Evolutionary conservation across 1,284 basidiomycete genomes (phyloP), one percentile per base, ranked within the genome.

Genomic region (Rugosomyces carneus): DNA sequence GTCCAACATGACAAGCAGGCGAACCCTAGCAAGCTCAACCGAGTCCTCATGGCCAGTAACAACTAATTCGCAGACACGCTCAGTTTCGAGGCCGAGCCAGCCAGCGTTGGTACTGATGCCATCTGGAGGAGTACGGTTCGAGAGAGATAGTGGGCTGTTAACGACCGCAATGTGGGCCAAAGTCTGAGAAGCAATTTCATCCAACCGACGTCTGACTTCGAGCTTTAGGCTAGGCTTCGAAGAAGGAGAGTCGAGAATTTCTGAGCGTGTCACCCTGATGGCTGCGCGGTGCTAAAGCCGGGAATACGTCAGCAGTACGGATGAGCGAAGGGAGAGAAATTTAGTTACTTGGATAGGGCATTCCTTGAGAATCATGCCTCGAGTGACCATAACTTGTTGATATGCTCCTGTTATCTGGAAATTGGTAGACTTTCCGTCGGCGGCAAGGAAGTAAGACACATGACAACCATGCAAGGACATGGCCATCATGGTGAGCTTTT

Each of bases 1-100:
- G 64, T 99, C 96, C 51, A 98, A 71, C 81, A 97, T 89, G 52
- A 97, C 93, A 47, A 99, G 72, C 40, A 97, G 68, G 40, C 89
- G 80, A 43, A 97, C 87, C 54, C 93, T 83, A 23, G 94, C 95
- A 39, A 93, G 75, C 59, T 96, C 92, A 19, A 96, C 93, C 38
- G 88, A 82, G 65, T 97, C 92, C 36, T 87, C 84, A 29, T 78
- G 74, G 6, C 95, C 95, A 16, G 89, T 89, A 51, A 99, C 78
- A 54, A 94, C 85, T 31, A 99, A 76, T 63, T 96, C 92, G 60
- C 93, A 96, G 46, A 89, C 84, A 46, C 92, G 78, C 64, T 97
- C 93, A 1, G 91, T 90, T 71, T 97, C 94, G 29, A 98, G 78
- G 2, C 93, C 93, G 15, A 85, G 79, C 84, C 84, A 89, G 29